Evolutionary conservation across 2,329 filamentous ascomycete species (phyloP), one percentile per base, ranked within the genome.

Genomic region (Rhytidhysteron rufulum): DNA sequence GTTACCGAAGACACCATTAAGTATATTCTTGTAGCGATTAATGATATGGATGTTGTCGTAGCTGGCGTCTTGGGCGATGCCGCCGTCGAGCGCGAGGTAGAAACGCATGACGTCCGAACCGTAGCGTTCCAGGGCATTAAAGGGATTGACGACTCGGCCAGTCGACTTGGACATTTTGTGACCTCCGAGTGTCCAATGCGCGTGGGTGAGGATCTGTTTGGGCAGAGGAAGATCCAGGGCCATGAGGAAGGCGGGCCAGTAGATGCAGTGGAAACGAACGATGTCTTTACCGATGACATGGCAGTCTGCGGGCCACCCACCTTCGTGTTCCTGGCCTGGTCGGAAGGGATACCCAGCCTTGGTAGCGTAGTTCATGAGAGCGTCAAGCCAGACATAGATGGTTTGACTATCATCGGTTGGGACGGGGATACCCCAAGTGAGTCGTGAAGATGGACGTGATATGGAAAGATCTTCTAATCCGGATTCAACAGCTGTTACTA

Each of bases 211-310:
- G 22, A 98, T 79, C 47, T 82, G 82, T 57, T 82, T 84, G 1
- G 93, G 88, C 1, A 86, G 71, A 1, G 88, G 85, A 4, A 97
- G 73, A 37, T 83, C 82, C 11, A 96, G 72, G 2, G 93, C 91
- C 77, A 98, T 85, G 13, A 98, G 80, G 53, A 98, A 85, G 3
- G 93, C 93, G 0, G 93, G 93, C 93, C 94, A 98, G 72, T 98
- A 98, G 34, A 98, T 83, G 65, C 88, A 91, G 63, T 98, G 94
- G 66, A 98, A 98, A 15, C 75, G 85, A 42, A 95, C 74, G 50
- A 98, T 98, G 63, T 98, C 93, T 67, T 98, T 98, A 35, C 93
- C 93, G 40, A 98, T 84, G 19, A 98, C 81, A 33, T 98, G 93
- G 15, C 93, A 77, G 62, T 98, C 83, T 7, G 88, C 88, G 4